These are phyloP conservation scores for Botrytis pseudocinerea DNA, from an alignment of 2,329 filamentous ascomycete species.

Conservation along the genomic window DNA sequence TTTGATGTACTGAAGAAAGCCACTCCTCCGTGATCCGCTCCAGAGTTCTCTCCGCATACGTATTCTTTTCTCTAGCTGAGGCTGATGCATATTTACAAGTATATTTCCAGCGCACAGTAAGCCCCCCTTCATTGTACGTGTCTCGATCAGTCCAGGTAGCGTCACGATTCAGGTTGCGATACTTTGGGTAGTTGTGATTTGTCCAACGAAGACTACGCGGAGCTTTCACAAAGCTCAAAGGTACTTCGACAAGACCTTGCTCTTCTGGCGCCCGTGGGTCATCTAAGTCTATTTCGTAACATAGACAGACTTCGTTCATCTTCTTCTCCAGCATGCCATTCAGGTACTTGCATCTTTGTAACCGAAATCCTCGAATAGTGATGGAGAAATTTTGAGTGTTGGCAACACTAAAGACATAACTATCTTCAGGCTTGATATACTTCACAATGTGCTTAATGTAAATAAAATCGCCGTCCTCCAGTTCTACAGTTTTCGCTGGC, in stretches of 20 bases:
- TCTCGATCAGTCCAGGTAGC: neutral
- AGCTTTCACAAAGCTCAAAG: conserved; percentile 42
- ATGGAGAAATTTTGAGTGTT: conserved; percentile 37
- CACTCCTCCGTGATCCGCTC: conserved; percentile 26
- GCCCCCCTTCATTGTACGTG: conserved; percentile 37
- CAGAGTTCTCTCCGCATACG: conserved; percentile 30
- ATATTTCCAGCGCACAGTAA: conserved; percentile 57
- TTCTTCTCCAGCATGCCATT: conserved; percentile 42
- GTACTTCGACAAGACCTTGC: conserved; percentile 49
- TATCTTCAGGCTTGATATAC: neutral
- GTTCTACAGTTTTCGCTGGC: conserved; percentile 31
- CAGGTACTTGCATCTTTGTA: conserved; percentile 43
- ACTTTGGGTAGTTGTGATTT: conserved; percentile 52
- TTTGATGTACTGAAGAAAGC: neutral
- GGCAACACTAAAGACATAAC: conserved; percentile 42
- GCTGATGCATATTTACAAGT: conserved; percentile 34
- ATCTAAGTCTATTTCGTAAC: conserved; percentile 43
- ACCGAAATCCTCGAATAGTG: conserved; percentile 45
- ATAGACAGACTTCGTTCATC: conserved; percentile 50
- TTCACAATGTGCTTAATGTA: conserved; percentile 39
- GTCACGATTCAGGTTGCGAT: conserved; percentile 36
- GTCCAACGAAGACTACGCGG: conserved; percentile 53
- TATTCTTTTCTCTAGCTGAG: conserved; percentile 32
- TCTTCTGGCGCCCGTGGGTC: conserved; percentile 40
- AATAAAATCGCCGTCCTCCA: conserved; percentile 42